Conservation (phyloP, 2,329 filamentous ascomycete genomes). For the Basipetospora chlamydospora region DNA sequence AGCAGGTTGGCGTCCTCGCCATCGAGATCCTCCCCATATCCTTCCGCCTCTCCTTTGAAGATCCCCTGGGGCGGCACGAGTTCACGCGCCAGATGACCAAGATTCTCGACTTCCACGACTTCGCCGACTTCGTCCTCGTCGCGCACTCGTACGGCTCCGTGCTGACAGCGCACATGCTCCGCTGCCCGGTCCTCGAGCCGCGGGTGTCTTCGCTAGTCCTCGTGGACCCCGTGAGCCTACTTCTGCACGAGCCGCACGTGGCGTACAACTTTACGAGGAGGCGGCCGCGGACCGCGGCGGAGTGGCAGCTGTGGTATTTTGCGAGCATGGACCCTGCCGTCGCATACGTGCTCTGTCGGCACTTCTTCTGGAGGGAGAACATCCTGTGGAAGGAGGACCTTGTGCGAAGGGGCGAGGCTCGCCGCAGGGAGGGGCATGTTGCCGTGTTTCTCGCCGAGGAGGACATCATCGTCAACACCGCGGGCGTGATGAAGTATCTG, state of each 20-base stretch:
- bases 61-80: constrained; percentile 30
- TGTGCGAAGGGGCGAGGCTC: constrained; percentile 10
- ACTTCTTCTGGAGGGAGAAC: constrained; percentile 61
- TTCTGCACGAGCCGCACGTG: constrained; percentile 55
- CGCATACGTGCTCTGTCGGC: constrained; percentile 45
- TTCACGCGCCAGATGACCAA: constrained; percentile 40
- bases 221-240: constrained; percentile 49
- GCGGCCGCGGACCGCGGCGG: constrained; percentile 41
- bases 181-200: constrained; percentile 28
- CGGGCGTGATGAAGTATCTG: constrained; percentile 43
- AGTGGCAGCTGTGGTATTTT: constrained; percentile 58
- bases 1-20: constrained; percentile 47
- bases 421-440: constrained; percentile 20
- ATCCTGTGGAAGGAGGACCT: constrained; percentile 57
- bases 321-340: constrained; percentile 53
- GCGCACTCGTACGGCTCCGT: constrained; percentile 53
- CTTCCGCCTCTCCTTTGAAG: constrained; percentile 42
- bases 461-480: constrained; percentile 51
- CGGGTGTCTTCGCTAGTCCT: constrained; percentile 34
- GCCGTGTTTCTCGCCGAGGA: constrained; percentile 43
- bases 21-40: constrained; percentile 53
- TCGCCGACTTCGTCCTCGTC: constrained; percentile 42
- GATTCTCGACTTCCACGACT: constrained; percentile 43
- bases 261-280: constrained; percentile 56
- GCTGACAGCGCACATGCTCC: constrained; percentile 46